Evolutionary conservation across 805 yeast genomes (phyloP).

Genomic region (Starmerella bombi): DNA sequence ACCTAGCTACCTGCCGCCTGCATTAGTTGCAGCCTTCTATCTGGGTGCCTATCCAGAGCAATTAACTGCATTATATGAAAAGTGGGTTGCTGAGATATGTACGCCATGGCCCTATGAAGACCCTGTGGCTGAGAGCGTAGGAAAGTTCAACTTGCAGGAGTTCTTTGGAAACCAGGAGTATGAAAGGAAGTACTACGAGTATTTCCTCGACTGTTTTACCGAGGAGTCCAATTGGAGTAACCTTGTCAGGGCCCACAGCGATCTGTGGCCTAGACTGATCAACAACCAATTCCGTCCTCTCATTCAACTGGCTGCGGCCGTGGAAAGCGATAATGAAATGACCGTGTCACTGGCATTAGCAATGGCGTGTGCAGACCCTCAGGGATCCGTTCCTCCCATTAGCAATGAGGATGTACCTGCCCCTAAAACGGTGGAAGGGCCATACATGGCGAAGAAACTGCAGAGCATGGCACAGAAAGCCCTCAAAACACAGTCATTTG

Average conservation of each 20-base stretch:
- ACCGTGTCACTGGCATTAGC: slow-evolving; percentile 29
- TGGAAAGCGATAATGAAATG: slow-evolving; percentile 26
- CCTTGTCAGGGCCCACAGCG: slow-evolving; percentile 22
- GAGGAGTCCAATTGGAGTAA: slow-evolving; percentile 28
- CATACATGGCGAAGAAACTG: slow-evolving; percentile 1
- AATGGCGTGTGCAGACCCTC: slow-evolving; percentile 17
- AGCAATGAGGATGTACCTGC: not conserved
- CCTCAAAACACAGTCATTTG: slow-evolving; percentile 1
- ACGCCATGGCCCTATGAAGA: slow-evolving; percentile 30
- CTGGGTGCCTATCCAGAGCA: slow-evolving; percentile 28
- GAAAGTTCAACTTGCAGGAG: slow-evolving; percentile 25
- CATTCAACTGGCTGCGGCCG: slow-evolving; percentile 28
- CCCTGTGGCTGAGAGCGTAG: slow-evolving; percentile 29
- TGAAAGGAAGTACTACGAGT: slow-evolving; percentile 30
- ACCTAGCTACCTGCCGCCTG: slow-evolving; percentile 9
- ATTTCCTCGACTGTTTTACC: slow-evolving; percentile 29
- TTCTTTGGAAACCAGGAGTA: slow-evolving; percentile 25
- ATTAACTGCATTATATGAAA: slow-evolving; percentile 25
- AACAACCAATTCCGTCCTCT: slow-evolving; percentile 26
- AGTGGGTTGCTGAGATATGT: slow-evolving; percentile 17
- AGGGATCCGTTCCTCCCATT: not conserved
- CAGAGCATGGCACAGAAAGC: slow-evolving; percentile 7
- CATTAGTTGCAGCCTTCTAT: slow-evolving; percentile 27
- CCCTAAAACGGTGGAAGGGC: not conserved
- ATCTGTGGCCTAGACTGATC: slow-evolving; percentile 19